Evolutionary conservation across 306 rosid genomes (phyloP), one percentile per base, ranked within the genome.

Genomic region (Phaseolus lunatus): DNA sequence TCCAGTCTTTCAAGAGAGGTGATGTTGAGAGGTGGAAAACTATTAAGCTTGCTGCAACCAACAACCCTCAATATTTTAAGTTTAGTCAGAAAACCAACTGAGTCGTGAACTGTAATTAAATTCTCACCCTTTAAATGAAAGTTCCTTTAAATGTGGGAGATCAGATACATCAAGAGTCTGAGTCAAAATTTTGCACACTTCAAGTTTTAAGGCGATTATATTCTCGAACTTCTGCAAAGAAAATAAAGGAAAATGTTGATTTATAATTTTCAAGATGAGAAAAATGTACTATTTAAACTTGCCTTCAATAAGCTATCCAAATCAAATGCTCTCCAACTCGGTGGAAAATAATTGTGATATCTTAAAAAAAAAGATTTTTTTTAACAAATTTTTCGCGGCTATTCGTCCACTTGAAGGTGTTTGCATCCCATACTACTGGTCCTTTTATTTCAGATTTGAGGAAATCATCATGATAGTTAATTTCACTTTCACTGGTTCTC

Each of bases 111-210:
- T 50, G 62, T 20, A 14, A 2, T 43, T 57, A 69, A 27, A 68
- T 57, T 78, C 3, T 9, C 0, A 37, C 5, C 0, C 0, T 9
- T 1, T 0, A 22, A 76, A 52, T n/a, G 26, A 57, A 39, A 75
- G 11, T 48, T 57, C 10, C 14, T 27, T 22, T 52, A 81, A 49
- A 48, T 59, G 75, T 59, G 15, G 41, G 3, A 75, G 10, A 19
- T 15, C 2, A 29, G 69, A 81, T 24, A 81, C 1, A 20, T 76
- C 31, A 27, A 81, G 68, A 18, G 69, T 50, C 15, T 37, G 19
- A 13, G 18, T 76, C 4, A 76, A 5, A 19, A 10, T 48, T 9
- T 14, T 0, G 65, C 29, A 18, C 3, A 0, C 0, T 6, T 27
- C 54, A 18, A 80, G 14, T 64, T 67, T 20, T 45, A 80, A 53